Conservation (phyloP, 768 basidiomycete species). For the Tricholoma sp. region DNA sequence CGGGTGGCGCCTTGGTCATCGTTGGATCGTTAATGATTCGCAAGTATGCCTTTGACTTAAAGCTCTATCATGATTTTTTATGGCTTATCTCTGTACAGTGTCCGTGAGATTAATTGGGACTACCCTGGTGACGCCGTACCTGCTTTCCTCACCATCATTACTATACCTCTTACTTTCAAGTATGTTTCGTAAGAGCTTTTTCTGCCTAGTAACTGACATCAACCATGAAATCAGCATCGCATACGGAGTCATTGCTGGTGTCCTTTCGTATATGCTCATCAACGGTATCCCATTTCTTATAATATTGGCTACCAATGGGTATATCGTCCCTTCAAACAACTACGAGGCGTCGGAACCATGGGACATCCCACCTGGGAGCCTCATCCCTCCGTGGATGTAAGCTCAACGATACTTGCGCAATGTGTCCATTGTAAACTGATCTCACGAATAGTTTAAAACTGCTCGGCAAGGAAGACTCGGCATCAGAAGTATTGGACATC, state of each 20-base stretch:
- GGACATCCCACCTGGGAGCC: conserved; percentile 65
- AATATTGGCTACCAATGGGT: conserved; percentile 49
- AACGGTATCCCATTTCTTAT: conserved; percentile 64
- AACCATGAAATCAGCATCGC: conserved; percentile 57
- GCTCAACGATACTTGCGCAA: background rate
- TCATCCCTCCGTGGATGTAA: conserved; percentile 66
- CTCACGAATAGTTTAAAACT: background rate
- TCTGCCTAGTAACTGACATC: conserved; percentile 2
- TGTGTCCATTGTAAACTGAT: conserved; percentile 18
- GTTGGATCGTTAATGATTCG: conserved; percentile 89
- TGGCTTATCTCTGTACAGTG: conserved; percentile 31
- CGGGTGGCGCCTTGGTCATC: conserved; percentile 79
- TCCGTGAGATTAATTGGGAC: conserved; percentile 84
- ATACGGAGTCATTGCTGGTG: conserved; percentile 82
- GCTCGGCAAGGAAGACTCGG: background rate
- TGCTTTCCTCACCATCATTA: conserved; percentile 75
- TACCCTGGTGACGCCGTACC: conserved; percentile 86
- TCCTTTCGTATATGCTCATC: conserved; percentile 63
- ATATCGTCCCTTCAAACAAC: conserved; percentile 58
- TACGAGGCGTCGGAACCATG: conserved; percentile 63
- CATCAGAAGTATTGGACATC: background rate
- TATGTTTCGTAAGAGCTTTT: conserved; percentile 23
- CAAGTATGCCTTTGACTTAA: conserved; percentile 45
- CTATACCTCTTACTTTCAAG: conserved; percentile 80
- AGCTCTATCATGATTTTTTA: background rate